Evolutionary conservation across 73 alveolate species (phyloP).

Genomic region (Paramecium caudatum): DNA sequence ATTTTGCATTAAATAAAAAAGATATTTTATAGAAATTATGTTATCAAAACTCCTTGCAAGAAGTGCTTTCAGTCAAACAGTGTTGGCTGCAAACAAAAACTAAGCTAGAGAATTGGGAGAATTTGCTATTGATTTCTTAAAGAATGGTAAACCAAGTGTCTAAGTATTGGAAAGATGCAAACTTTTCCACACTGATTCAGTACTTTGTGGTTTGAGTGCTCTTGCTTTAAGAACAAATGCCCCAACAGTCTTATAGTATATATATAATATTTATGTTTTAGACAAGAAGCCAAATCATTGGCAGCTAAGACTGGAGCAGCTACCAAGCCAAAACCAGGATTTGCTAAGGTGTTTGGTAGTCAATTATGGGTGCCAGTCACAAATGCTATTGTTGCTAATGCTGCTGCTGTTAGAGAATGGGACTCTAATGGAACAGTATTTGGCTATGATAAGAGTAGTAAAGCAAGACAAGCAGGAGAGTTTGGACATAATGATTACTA

Average conservation of each 20-base stretch:
- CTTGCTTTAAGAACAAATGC: slow-evolving; percentile 90
- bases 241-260: slow-evolving; percentile 80
- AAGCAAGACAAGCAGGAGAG: slow-evolving; percentile 93
- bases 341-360: slow-evolving; percentile 85
- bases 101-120: slow-evolving; percentile 78
- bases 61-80: slow-evolving; percentile 17
- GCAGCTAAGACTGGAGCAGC: slow-evolving; percentile 68
- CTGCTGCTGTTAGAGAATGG: slow-evolving; percentile 98
- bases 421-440: slow-evolving; percentile 99
- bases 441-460: slow-evolving; percentile 90
- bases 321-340: slow-evolving; percentile 70
- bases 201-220: slow-evolving; percentile 90
- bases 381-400: slow-evolving; percentile 89
- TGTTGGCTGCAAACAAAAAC: slow-evolving; percentile 48
- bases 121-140: slow-evolving; percentile 73
- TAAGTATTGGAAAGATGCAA: slow-evolving; percentile 81
- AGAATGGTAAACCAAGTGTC: slow-evolving; percentile 75
- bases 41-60: too few species aligned
- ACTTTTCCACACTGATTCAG: slow-evolving; percentile 92
- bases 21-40: too few species aligned
- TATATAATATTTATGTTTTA: neutral
- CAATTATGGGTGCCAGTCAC: slow-evolving; percentile 84
- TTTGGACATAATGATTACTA: slow-evolving; percentile 98
- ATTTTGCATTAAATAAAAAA: slow-evolving; percentile 29
- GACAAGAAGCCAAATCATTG: slow-evolving; percentile 81